phyloP scores from a whole-genome alignment of 495 filamentous ascomycete genomes.

The Lepidopterella palustris region DNA sequence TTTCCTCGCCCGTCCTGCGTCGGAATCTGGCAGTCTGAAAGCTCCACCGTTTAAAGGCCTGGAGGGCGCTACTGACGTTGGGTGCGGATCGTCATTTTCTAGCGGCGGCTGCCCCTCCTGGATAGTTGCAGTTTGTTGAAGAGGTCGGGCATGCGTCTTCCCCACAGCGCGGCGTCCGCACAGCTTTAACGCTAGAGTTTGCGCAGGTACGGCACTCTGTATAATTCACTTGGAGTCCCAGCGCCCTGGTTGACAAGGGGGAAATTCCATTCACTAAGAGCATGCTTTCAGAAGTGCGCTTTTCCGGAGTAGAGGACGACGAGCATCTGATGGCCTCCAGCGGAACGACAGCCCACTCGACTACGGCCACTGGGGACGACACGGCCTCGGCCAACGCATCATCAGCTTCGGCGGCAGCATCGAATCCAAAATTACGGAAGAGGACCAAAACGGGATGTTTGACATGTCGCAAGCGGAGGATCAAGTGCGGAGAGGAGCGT shows the following conservation, averaged over 20 bases:
- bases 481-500: slow-evolving; percentile 95
- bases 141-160: slow-evolving; percentile 8
- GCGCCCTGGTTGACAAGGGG: slow-evolving; percentile 14
- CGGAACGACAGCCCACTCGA: background rate
- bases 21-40: too few relatives aligned
- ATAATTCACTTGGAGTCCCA: slow-evolving; percentile 6
- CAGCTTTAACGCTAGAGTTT: background rate
- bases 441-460: slow-evolving; percentile 95
- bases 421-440: slow-evolving; percentile 48
- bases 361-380: slow-evolving; percentile 1
- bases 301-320: too few relatives aligned
- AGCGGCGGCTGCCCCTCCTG: slow-evolving; percentile 23
- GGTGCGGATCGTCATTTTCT: slow-evolving; percentile 21
- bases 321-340: background rate
- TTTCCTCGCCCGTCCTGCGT: too few relatives aligned
- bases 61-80: background rate
- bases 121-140: slow-evolving; percentile 9
- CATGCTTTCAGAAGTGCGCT: too few relatives aligned
- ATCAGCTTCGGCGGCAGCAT: slow-evolving; percentile 5
- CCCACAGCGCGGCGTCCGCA: slow-evolving; percentile 3
- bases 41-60: slow-evolving; percentile 26
- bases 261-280: too few relatives aligned
- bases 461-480: slow-evolving; percentile 89
- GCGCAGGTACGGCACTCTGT: background rate
- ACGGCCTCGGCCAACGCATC: slow-evolving; percentile 10